Evolutionary conservation across 345 rosid species (phyloP).

Genomic region (Syzygium grande): DNA sequence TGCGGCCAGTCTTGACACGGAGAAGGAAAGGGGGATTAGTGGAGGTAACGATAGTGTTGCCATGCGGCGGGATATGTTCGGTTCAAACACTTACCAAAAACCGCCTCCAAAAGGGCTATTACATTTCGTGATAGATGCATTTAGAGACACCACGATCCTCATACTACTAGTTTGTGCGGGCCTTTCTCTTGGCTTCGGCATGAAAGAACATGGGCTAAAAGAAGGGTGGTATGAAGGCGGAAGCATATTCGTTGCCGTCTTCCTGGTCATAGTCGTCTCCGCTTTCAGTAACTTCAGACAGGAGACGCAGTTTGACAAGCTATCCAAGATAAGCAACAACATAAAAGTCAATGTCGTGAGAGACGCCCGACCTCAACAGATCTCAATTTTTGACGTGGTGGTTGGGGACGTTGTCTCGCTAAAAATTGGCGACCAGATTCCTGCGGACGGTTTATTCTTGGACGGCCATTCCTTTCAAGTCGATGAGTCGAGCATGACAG

Average conservation of each 20-base stretch:
- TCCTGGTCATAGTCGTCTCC: constrained; percentile 45
- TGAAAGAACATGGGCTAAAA: constrained; percentile 41
- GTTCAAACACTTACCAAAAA: constrained; percentile 55
- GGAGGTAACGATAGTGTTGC: constrained; percentile 16
- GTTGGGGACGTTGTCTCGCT: constrained; percentile 53
- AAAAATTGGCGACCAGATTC: constrained; percentile 59
- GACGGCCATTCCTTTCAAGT: constrained; percentile 32
- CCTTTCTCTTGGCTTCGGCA: constrained; percentile 56
- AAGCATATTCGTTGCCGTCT: constrained; percentile 51
- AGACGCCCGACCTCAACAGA: constrained; percentile 29
- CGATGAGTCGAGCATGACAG: constrained; percentile 66
- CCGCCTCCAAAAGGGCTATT: constrained; percentile 47
- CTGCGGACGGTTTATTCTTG: constrained; percentile 55
- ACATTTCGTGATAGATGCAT: constrained; percentile 40
- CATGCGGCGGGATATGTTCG: constrained; percentile 36
- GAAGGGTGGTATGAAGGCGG: constrained; percentile 80
- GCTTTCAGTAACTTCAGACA: constrained; percentile 48
- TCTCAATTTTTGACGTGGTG: constrained; percentile 55
- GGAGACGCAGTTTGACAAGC: constrained; percentile 43
- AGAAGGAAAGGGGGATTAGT: constrained; percentile 45
- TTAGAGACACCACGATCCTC: constrained; percentile 41
- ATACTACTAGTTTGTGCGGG: constrained; percentile 53
- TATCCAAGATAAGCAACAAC: constrained; percentile 43
- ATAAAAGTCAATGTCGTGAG: constrained; percentile 46
- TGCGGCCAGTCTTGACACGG: constrained; percentile 25